A percentile compares a stretch with the other conserved stretches of the same genome.
Evolutionary conservation across 2,329 filamentous ascomycete species (phyloP).

Genomic region (Penicillium griseofulvum): DNA sequence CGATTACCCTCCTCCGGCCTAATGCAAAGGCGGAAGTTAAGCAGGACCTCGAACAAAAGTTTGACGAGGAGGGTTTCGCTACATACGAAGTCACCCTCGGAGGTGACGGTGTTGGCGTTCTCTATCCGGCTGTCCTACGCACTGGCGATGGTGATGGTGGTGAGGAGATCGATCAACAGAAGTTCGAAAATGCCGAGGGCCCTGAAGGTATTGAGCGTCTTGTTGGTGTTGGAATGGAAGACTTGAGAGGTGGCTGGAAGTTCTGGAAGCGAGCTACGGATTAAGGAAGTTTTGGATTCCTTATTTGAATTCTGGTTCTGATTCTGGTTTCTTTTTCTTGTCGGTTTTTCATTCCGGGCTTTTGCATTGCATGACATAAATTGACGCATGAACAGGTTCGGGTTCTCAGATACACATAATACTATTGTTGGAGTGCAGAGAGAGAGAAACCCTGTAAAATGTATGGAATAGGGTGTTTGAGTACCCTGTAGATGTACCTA

Average conservation of each 20-base stretch:
- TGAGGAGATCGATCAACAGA: conserved; percentile 89
- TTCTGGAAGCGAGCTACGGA: conserved; percentile 63
- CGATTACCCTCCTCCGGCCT: conserved; percentile 82
- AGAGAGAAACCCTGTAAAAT: too few species aligned
- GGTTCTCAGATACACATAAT: neutral
- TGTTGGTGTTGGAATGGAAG: conserved; percentile 72
- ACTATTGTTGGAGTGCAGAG: too few species aligned
- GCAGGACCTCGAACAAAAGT: conserved; percentile 61
- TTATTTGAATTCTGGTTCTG: neutral
- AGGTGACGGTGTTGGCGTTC: conserved; percentile 87
- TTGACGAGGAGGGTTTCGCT: conserved; percentile 70
- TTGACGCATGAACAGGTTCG: neutral
- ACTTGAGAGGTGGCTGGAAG: conserved; percentile 77
- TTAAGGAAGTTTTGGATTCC: neutral
- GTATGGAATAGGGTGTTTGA: too few species aligned
- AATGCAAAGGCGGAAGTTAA: conserved; percentile 58
- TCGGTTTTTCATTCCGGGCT: neutral
- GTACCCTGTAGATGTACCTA: too few species aligned
- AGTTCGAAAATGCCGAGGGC: conserved; percentile 79
- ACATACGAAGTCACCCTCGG: conserved; percentile 88
- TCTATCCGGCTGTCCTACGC: conserved; percentile 88
- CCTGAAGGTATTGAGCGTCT: conserved; percentile 82
- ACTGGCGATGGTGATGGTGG: conserved; percentile 80
- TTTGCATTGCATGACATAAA: conserved; percentile 3
- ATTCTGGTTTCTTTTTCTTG: neutral